Base-by-base conservation (phyloP, 164 flowering plant genomes). In the Aristolochia fimbriata region DNA sequence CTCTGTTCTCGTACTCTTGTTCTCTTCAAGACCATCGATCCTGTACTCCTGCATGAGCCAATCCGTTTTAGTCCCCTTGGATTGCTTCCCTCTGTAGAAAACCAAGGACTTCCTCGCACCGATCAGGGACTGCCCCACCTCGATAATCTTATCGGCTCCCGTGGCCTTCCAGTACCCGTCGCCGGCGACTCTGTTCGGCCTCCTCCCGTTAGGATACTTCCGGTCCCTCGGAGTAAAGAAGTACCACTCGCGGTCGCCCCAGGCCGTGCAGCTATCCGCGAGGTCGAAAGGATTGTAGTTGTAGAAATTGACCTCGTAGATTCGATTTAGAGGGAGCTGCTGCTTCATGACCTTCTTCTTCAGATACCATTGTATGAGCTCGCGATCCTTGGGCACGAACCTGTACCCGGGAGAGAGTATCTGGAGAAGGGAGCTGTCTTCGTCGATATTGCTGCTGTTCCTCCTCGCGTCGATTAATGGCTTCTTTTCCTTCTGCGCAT, bases 141-240 rank as follows among this genome's bases (percentile, higher is more conserved):
- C 15, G 30, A 64, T 48, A 2, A 46, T 25, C 55, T 33, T 48
- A 48, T 64, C 67, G 7, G 61, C 54, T 3, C 61, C 67, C 0
- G 67, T 64, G 5, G 67, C 61, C 33, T 64, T 64, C 61, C 67
- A 64, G 31, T n/a, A 64, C 7, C 64, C 64, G 21, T 51, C 47
- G 8, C 64, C 57, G 2, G 57, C 57, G 3, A 50, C 49, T 11
- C 64, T 46, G 17, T 41, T 52, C 2, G 64, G 64, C 15, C 64
- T 43, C 15, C 14, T 51, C 11, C 64, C 57, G 22, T 62, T 62
- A 12, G 46, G 47, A 52, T 62, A 62, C 55, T 62, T 62, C 15
- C 57, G 25, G 0, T 62, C 49, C 27, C 64, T 51, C 4, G 64
- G 64, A 14, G 64, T 62, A 19, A 62, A 62, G 49, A 62, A 62